Evolutionary conservation across 2,329 filamentous ascomycete genomes (phyloP), one percentile per base, ranked within the genome.

Genomic region (Pseudogymnoascus verrucosus): DNA sequence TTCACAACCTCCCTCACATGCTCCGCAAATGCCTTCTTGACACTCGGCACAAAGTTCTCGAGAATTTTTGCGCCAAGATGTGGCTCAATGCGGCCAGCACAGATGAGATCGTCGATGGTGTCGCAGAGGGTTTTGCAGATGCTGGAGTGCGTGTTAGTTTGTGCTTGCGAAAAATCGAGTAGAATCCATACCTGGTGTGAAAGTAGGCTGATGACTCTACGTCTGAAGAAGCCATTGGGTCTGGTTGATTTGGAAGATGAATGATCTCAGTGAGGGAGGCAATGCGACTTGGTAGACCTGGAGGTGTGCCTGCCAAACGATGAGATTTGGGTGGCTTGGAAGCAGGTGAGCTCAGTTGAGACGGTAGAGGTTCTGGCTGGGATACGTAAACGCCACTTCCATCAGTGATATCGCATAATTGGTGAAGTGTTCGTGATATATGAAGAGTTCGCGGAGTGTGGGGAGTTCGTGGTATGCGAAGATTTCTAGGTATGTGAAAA

Each of bases 91-190:
- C 65, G 65, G 65, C 65, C 66, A 61, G 28, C 23, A 60, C 59
- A 63, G 26, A 67, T 67, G 63, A 67, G 28, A 57, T 57, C 66
- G 63, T 67, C 65, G n/a, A 64, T 64, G 39, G 60, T 65, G 63
- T 63, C 36, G 42, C 59, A 61, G 63, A 66, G 36, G 21, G 36
- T 60, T 65, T 62, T 54, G 62, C 60, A 62, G 54, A 66, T 57
- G 63, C 66, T 63, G 63, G 63, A 5, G 31, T 42, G 39, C 60
- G 28, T 16, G 65, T 26, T 39, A 65, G 51, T 14, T 14, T 57
- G 28, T 36, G 51, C 51, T 14, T 57, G 16, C 2, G 16, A 19
- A 1, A 1, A 19, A 34, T 16, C 0, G 28, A 34, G n/a, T 57
- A 14, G 4, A 57, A 6, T 1, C 28, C n/a, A 34, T 34, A 57